Conservation (phyloP, 2,329 filamentous ascomycete species). For the Ascochyta clinopodiicola region DNA sequence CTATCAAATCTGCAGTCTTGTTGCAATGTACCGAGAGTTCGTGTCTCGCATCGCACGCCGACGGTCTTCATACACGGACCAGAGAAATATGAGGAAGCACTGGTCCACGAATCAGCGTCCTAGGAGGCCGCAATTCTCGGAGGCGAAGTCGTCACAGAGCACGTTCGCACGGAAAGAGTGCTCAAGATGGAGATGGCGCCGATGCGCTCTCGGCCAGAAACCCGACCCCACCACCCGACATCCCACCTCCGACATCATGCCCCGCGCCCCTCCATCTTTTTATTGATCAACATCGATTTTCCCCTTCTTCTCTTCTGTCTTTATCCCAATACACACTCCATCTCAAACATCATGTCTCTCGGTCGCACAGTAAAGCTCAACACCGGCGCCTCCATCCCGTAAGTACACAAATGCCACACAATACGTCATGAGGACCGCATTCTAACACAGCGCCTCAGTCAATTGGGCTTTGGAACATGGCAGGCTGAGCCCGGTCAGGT, state of each 20-base stretch:
- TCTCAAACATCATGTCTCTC: slow-evolving; percentile 33
- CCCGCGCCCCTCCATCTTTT: slow-evolving; percentile 14
- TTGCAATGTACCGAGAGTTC: neutral
- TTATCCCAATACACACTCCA: slow-evolving; percentile 6
- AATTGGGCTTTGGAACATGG: slow-evolving; percentile 53
- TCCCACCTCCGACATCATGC: slow-evolving; percentile 17
- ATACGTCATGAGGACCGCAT: slow-evolving; percentile 66
- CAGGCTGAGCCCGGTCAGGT: slow-evolving; percentile 42
- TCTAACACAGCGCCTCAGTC: slow-evolving; percentile 64
- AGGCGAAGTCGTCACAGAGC: slow-evolving; percentile 3
- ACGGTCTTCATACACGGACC: neutral
- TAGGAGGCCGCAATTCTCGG: slow-evolving; percentile 10
- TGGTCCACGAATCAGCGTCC: slow-evolving; percentile 5
- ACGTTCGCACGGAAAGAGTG: slow-evolving; percentile 5
- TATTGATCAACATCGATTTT: slow-evolving; percentile 12
- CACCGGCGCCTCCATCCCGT: slow-evolving; percentile 77
- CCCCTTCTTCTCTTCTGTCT: slow-evolving; percentile 2
- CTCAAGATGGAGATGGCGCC: slow-evolving; percentile 19
- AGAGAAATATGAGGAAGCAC: neutral
- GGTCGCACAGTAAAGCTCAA: slow-evolving; percentile 59
- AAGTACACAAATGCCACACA: slow-evolving; percentile 67
- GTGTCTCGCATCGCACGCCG: slow-evolving; percentile 5
- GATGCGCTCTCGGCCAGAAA: slow-evolving; percentile 26
- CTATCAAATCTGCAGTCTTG: neutral
- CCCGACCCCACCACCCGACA: slow-evolving; percentile 27